These are phyloP conservation scores for Chlamydomonas reinhardtii DNA, from an alignment of 163 green algal species.

Conservation along the genomic window DNA sequence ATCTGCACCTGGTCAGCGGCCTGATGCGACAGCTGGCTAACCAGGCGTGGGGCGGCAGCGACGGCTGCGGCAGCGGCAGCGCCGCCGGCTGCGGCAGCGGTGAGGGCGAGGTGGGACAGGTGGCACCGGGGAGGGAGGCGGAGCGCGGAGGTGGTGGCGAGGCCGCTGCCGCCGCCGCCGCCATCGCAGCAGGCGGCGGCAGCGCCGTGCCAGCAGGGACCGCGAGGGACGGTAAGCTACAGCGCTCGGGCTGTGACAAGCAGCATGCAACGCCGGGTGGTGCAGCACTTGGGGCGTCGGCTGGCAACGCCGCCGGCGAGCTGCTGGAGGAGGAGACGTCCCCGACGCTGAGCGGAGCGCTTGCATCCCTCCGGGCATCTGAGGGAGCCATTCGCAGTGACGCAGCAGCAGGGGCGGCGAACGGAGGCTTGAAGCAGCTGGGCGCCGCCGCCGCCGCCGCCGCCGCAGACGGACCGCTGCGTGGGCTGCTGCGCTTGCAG, in stretches of 20 bases:
- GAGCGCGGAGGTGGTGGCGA: background rate
- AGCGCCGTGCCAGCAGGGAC: no score
- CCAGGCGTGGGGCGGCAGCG: conserved; percentile 11
- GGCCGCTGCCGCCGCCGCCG: background rate
- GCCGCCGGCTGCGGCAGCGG: no score
- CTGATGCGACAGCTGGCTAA: background rate
- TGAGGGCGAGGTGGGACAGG: background rate
- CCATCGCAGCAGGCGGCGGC: background rate
- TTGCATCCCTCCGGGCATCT: background rate
- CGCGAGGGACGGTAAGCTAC: no score
- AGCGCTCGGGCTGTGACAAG: no score
- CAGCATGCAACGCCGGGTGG: no score
- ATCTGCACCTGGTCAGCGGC: background rate
- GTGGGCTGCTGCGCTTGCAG: conserved; percentile 19
- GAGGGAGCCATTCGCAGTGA: background rate
- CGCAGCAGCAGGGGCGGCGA: no score
- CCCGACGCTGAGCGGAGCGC: background rate
- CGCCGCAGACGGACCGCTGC: background rate
- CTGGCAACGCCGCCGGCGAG: background rate
- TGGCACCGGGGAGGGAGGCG: background rate
- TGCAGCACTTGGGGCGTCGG: background rate
- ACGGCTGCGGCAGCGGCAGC: no score
- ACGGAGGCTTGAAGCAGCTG: no score
- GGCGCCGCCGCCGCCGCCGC: background rate
- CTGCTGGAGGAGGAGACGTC: background rate